phyloP scores from a whole-genome alignment of 1,284 basidiomycete species.

The Ceratobasidium sp. region DNA sequence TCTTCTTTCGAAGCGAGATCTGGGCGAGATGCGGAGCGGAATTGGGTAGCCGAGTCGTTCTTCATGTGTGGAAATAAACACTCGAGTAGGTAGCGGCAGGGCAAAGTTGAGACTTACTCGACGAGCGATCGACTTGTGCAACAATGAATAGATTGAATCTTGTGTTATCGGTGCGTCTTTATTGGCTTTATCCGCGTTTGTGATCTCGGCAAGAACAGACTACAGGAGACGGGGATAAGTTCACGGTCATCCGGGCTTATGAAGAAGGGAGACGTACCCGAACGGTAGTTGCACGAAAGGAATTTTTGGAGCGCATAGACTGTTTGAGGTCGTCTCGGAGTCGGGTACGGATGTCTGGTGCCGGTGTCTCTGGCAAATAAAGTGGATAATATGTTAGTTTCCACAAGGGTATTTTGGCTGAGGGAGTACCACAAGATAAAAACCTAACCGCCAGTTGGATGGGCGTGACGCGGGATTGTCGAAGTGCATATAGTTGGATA shows the following conservation, averaged over 20 bases:
- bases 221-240: not conserved
- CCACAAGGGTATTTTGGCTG: not conserved
- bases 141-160: slow-evolving; percentile 26
- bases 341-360: slow-evolving; percentile 35
- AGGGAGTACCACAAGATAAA: not conserved
- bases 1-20: slow-evolving; percentile 49
- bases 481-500: not conserved
- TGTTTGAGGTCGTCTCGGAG: slow-evolving; percentile 49
- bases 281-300: slow-evolving; percentile 48
- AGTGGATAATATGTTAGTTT: not conserved
- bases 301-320: slow-evolving; percentile 50
- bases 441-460: not conserved
- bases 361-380: not conserved
- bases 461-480: not conserved
- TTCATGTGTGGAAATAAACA: not conserved
- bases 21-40: slow-evolving; percentile 36
- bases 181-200: slow-evolving; percentile 49
- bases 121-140: slow-evolving; percentile 47
- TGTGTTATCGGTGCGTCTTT: slow-evolving; percentile 29
- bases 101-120: slow-evolving; percentile 38
- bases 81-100: not conserved
- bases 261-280: slow-evolving; percentile 33
- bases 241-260: not conserved
- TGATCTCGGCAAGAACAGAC: slow-evolving; percentile 48
- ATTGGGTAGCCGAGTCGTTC: slow-evolving; percentile 48